These are phyloP conservation scores for Backusella tuberculispora DNA, from an alignment of 192 early-diverging fungal species.

Conservation along the genomic window DNA sequence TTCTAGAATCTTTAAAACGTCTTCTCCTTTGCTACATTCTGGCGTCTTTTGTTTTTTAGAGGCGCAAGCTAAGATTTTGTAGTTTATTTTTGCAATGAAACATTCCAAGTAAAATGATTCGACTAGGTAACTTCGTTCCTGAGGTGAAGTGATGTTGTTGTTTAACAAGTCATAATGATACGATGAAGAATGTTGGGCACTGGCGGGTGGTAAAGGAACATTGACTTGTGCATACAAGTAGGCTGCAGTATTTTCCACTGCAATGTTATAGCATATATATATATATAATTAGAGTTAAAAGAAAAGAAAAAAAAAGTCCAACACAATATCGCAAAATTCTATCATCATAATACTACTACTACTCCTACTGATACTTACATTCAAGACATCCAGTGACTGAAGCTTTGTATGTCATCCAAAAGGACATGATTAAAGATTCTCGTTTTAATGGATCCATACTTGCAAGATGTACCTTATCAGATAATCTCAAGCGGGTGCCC, in stretches of 20 bases:
- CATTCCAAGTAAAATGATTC: not conserved
- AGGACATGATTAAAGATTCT: not conserved
- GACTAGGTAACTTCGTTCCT: not conserved
- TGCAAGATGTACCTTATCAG: not conserved
- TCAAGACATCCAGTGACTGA: conserved; percentile 1
- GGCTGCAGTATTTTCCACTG: not conserved
- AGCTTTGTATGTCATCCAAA: not conserved
- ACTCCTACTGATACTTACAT: not conserved
- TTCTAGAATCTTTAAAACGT: not conserved
- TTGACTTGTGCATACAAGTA: not conserved
- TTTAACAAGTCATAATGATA: not conserved
- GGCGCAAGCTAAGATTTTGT: not conserved
- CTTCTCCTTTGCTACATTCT: not conserved
- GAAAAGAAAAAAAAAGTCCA: not conserved
- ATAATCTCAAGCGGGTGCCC: not conserved
- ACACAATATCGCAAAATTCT: not conserved
- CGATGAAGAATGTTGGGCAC: not conserved
- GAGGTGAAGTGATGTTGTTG: not conserved
- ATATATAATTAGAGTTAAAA: no score
- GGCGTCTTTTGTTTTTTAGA: not conserved
- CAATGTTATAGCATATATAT: not conserved
- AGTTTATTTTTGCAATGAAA: not conserved
- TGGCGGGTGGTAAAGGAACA: not conserved
- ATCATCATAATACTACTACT: no score
- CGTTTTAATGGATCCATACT: not conserved